These are phyloP conservation scores for Rhizoclosmatium globosum DNA, from an alignment of 192 early-diverging fungal species.

Conservation along the genomic window DNA sequence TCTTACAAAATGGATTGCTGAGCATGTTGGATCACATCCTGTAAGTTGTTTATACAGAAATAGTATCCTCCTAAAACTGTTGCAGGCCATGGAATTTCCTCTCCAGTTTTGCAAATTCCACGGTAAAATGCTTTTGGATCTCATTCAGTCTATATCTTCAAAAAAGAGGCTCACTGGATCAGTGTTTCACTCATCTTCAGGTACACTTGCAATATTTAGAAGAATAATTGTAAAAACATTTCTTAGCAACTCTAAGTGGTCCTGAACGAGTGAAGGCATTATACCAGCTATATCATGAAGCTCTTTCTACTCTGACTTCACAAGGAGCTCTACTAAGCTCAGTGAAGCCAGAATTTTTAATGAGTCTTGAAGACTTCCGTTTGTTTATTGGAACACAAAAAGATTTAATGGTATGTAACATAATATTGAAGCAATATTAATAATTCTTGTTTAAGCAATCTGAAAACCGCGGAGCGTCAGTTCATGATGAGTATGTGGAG, in stretches of 20 bases:
- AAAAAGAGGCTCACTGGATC: conserved; percentile 41
- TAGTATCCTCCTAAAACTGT: not conserved
- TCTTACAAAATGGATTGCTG: conserved; percentile 52
- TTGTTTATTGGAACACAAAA: conserved; percentile 5
- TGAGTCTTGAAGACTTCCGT: conserved; percentile 52
- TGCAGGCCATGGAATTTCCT: conserved; percentile 44
- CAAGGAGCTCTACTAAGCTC: conserved; percentile 51
- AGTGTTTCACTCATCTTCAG: not conserved
- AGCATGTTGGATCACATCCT: conserved; percentile 36
- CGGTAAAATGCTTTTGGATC: conserved; percentile 43
- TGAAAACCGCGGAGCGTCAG: conserved; percentile 20
- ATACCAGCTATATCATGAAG: conserved; percentile 42
- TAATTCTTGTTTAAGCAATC: conserved; percentile 10
- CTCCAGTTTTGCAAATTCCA: conserved; percentile 22
- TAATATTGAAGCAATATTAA: not conserved
- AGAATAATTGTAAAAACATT: not conserved
- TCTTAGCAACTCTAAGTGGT: not conserved
- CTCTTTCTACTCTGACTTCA: conserved; percentile 41
- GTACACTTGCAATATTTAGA: not conserved
- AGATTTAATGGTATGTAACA: conserved; percentile 22
- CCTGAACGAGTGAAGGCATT: conserved; percentile 42
- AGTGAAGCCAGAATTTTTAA: conserved; percentile 57
- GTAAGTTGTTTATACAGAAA: conserved; percentile 17
- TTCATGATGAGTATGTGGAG: conserved; percentile 51
- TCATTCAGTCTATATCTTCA: conserved; percentile 53